Conservation (phyloP, 2,329 filamentous ascomycete genomes). For the Cordyceps sp. region DNA sequence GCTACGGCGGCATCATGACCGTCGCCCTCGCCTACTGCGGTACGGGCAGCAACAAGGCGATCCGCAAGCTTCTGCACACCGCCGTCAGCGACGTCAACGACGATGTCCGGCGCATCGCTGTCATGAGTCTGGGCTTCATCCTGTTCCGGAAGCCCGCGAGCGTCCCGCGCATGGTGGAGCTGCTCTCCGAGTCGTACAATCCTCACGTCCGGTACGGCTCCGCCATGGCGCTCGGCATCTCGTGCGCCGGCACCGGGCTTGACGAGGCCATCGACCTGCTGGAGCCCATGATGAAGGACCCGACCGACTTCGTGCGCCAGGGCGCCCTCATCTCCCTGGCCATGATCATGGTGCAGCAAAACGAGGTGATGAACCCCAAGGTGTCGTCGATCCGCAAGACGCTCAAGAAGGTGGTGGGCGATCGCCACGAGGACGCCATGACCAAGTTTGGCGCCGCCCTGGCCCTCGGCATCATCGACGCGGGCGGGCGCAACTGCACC, state of each 20-base stretch:
- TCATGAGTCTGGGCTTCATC: slow-evolving; percentile 97
- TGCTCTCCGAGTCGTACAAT: slow-evolving; percentile 96
- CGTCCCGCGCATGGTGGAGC: slow-evolving; percentile 95
- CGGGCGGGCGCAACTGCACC: slow-evolving; percentile 93
- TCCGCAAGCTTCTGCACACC: slow-evolving; percentile 85
- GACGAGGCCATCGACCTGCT: slow-evolving; percentile 93
- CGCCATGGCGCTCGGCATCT: slow-evolving; percentile 95
- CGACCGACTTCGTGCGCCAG: slow-evolving; percentile 94
- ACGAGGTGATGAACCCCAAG: slow-evolving; percentile 97
- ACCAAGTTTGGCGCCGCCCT: slow-evolving; percentile 94
- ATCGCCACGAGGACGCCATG: slow-evolving; percentile 97
- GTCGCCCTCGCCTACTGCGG: slow-evolving; percentile 95
- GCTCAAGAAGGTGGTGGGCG: slow-evolving; percentile 81
- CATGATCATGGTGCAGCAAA: slow-evolving; percentile 99
- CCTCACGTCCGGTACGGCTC: slow-evolving; percentile 95
- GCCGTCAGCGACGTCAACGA: slow-evolving; percentile 97
- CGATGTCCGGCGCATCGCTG: slow-evolving; percentile 86
- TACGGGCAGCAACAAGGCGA: slow-evolving; percentile 95
- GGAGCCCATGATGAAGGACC: slow-evolving; percentile 99
- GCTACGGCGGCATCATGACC: slow-evolving; percentile 98
- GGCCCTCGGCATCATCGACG: slow-evolving; percentile 92
- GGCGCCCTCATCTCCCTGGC: slow-evolving; percentile 84
- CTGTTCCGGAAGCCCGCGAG: slow-evolving; percentile 95
- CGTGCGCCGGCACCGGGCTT: slow-evolving; percentile 87
- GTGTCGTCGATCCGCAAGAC: slow-evolving; percentile 82